phyloP scores from a whole-genome alignment of 169 alveolate species.

The Plasmodium coatneyi region DNA sequence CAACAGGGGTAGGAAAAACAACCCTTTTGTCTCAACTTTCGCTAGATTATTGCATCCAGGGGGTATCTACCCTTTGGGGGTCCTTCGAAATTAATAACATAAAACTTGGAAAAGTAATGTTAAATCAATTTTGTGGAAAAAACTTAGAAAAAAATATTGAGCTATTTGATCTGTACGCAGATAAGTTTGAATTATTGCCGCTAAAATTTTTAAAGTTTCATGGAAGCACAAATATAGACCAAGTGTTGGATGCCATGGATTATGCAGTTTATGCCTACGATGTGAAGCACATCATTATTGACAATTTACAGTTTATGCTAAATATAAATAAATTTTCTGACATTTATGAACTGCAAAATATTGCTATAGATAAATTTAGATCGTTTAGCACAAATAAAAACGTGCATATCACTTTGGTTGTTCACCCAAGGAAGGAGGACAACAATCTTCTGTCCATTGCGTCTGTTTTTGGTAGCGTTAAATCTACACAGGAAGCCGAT shows the following conservation, averaged over 20 bases:
- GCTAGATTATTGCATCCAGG: constrained; percentile 92
- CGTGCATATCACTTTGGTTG: constrained; percentile 93
- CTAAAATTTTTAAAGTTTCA: constrained; percentile 92
- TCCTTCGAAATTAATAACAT: constrained; percentile 95
- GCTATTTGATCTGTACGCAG: constrained; percentile 86
- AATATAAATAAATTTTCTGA: constrained; percentile 85
- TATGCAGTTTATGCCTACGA: constrained; percentile 94
- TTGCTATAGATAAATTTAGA: constrained; percentile 91
- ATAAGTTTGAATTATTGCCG: constrained; percentile 90
- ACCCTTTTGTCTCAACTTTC: constrained; percentile 94
- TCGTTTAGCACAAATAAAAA: constrained; percentile 91
- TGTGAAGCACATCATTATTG: constrained; percentile 93
- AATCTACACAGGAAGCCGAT: constrained; percentile 97
- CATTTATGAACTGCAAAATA: constrained; percentile 92
- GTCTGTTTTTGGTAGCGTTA: constrained; percentile 96
- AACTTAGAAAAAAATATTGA: constrained; percentile 85
- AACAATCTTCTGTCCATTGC: constrained; percentile 91
- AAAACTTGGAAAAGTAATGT: constrained; percentile 91
- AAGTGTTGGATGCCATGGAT: constrained; percentile 93
- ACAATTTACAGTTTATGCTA: constrained; percentile 94
- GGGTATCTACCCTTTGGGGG: constrained; percentile 97
- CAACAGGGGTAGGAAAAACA: constrained; percentile 97
- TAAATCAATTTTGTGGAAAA: constrained; percentile 89
- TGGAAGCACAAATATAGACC: constrained; percentile 93
- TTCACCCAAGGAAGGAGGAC: constrained; percentile 96